Conservation (phyloP, 306 rosid genomes). For the Cucumis sativus region Cucumber_9930_V3 NC_026657.2:7765001-7765500, state of each 20-base stretch:
- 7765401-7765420: no score
- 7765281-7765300: slow-evolving; percentile 30
- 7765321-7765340: background rate
- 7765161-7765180: slow-evolving; percentile 65
- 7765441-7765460: no score
- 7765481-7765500: no score
- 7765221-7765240: slow-evolving; percentile 35
- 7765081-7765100: slow-evolving; percentile 39
- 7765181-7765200: slow-evolving; percentile 53
- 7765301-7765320: slow-evolving; percentile 41
- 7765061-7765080: slow-evolving; percentile 29
- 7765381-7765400: no score
- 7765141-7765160: slow-evolving; percentile 55
- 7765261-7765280: slow-evolving; percentile 18
- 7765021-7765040: slow-evolving; percentile 34
- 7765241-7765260: slow-evolving; percentile 40
- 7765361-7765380: no score
- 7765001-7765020: slow-evolving; percentile 26
- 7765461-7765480: no score
- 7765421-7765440: no score
- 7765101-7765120: slow-evolving; percentile 22
- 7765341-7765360: no score
- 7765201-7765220: slow-evolving; percentile 62
- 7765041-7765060: slow-evolving; percentile 39
- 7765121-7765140: slow-evolving; percentile 63